phyloP scores from a whole-genome alignment of 192 early-diverging fungal species.

The Mycoemilia scoparia region DNA sequence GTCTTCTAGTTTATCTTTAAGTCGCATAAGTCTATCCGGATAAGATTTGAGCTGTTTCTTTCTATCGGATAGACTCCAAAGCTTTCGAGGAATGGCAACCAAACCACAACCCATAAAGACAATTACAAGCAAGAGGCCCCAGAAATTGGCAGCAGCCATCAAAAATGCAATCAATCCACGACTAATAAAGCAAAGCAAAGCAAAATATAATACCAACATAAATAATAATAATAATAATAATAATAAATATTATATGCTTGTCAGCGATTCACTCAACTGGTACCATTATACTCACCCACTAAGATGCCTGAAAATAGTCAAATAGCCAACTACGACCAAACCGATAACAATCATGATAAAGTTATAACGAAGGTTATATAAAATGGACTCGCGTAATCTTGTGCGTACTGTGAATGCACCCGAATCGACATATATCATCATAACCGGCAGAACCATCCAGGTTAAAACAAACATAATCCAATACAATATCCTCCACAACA shows the following conservation, averaged over 20 bases:
- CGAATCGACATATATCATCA: conserved; percentile 70
- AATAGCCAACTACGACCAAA: conserved; percentile 52
- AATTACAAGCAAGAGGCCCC: conserved; percentile 74
- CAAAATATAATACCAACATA: conserved; percentile 1
- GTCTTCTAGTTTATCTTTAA: conserved; percentile 70
- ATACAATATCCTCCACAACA: conserved; percentile 71
- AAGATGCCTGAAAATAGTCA: conserved; percentile 31
- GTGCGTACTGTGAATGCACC: conserved; percentile 62
- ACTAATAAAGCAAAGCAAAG: conserved; percentile 27
- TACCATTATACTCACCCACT: not conserved
- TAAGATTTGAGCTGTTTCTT: conserved; percentile 40
- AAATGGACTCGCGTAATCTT: conserved; percentile 48
- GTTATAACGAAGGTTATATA: conserved; percentile 73
- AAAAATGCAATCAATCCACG: conserved; percentile 48
- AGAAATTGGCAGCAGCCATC: conserved; percentile 89
- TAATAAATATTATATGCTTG: not conserved
- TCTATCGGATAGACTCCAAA: conserved; percentile 61
- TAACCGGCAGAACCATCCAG: conserved; percentile 50
- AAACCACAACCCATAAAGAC: conserved; percentile 87
- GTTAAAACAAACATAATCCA: conserved; percentile 49
- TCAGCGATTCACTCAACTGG: conserved; percentile 5
- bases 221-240: conserved; percentile 2
- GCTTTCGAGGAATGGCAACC: conserved; percentile 67
- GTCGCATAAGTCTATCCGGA: conserved; percentile 41
- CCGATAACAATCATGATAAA: conserved; percentile 48